Percentiles rank a stretch among this genome's conserved stretches.
Evolutionary conservation across 176 grass and related monocot genomes (phyloP).

Genomic region (Cenchrus purpureus): DNA sequence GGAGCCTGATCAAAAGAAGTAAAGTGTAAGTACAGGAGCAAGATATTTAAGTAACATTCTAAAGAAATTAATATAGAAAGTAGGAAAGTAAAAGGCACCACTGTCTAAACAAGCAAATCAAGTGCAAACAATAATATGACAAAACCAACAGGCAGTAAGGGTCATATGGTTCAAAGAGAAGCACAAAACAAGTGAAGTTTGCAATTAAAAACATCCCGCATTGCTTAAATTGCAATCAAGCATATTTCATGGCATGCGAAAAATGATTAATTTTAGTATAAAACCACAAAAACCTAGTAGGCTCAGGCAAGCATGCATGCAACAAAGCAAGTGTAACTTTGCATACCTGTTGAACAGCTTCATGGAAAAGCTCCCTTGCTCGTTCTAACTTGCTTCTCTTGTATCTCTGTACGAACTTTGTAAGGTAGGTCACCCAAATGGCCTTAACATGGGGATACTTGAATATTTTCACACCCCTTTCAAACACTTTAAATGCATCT

Average conservation of each 20-base stretch:
- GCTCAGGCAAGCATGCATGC: not conserved
- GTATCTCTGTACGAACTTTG: constrained; percentile 81
- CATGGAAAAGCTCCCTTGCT: constrained; percentile 75
- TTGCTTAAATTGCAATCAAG: constrained; percentile 11
- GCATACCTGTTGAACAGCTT: constrained; percentile 73
- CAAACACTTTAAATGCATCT: constrained; percentile 92
- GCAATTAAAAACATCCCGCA: not conserved
- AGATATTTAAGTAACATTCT: constrained; percentile 32
- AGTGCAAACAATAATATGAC: constrained; percentile 1
- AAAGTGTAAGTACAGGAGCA: constrained; percentile 36
- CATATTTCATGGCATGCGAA: not conserved
- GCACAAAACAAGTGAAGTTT: constrained; percentile 8
- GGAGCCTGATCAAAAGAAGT: constrained; percentile 62
- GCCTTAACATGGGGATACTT: constrained; percentile 86
- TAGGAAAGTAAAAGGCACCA: constrained; percentile 13
- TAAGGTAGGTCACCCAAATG: constrained; percentile 85
- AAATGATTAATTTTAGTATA: not conserved
- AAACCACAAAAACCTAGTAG: not conserved
- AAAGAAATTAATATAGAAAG: constrained; percentile 11
- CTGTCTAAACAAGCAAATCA: constrained; percentile 32
- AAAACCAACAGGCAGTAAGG: not conserved
- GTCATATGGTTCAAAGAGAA: constrained; percentile 9
- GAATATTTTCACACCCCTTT: constrained; percentile 90
- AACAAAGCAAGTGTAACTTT: constrained; percentile 1
- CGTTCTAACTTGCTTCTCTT: constrained; percentile 76